Percentiles rank a stretch among this genome's conserved stretches.
Conservation (phyloP, 192 early-diverging fungal species). For the Umbelopsis sp. region DNA sequence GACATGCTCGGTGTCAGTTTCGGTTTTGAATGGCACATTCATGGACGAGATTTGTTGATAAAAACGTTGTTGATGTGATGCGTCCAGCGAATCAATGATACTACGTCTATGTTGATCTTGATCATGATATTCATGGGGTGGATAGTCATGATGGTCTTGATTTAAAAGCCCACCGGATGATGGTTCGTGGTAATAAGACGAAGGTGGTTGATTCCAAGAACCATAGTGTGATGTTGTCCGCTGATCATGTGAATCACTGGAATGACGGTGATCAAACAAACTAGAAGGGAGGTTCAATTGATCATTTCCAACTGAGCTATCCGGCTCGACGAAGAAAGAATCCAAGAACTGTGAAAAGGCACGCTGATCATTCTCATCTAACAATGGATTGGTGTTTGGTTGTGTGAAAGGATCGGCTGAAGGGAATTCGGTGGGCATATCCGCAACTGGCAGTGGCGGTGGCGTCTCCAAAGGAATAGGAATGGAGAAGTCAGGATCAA, state of each 20-base stretch:
- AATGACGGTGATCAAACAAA: conserved; percentile 6
- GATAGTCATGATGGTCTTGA: not conserved
- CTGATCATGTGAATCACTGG: conserved; percentile 4
- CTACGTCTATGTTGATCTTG: conserved; percentile 22
- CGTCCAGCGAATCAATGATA: conserved; percentile 22
- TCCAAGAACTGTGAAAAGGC: conserved; percentile 59
- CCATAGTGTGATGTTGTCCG: conserved; percentile 1
- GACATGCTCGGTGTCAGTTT: not conserved
- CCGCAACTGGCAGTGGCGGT: conserved; percentile 22
- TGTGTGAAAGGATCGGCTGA: conserved; percentile 16
- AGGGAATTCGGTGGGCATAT: not conserved
- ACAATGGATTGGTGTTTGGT: conserved; percentile 21
- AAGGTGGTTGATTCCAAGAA: not conserved
- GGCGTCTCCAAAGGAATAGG: conserved; percentile 35
- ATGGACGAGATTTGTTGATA: conserved; percentile 20
- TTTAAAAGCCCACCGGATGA: not conserved
- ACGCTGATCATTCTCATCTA: conserved; percentile 46
- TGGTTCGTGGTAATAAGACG: conserved; percentile 2
- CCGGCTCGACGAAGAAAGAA: conserved; percentile 50
- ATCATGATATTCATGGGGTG: not conserved
- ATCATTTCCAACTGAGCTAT: conserved; percentile 21
- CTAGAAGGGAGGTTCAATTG: not conserved
- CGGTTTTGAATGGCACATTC: conserved; percentile 1
- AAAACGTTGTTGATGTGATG: conserved; percentile 21
- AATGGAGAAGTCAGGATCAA: conserved; percentile 39